Conservation (phyloP, 108 stramenopile genomes). For the Cyclotella distinguenda region DNA sequence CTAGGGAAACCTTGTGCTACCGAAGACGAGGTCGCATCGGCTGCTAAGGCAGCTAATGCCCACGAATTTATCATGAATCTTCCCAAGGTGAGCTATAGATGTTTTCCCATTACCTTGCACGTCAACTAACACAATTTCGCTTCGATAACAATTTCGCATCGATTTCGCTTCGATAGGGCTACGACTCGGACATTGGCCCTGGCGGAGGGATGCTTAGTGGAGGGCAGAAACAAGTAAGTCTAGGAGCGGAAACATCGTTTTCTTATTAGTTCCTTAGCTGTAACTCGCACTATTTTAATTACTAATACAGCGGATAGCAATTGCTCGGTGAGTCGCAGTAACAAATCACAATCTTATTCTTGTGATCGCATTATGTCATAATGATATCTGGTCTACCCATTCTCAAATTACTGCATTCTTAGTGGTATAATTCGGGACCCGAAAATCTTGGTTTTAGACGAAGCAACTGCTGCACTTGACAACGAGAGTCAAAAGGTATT, state of each 20-base stretch:
- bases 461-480: slow-evolving; percentile 53
- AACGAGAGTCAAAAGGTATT: slow-evolving; percentile 45
- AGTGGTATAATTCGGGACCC: slow-evolving; percentile 26
- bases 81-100: slow-evolving; percentile 28
- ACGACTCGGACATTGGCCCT: slow-evolving; percentile 56
- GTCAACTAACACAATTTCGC: no score
- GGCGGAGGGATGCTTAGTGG: slow-evolving; percentile 42
- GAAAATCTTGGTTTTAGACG: slow-evolving; percentile 24
- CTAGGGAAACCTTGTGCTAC: slow-evolving; percentile 46
- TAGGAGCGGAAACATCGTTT: background rate
- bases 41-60: slow-evolving; percentile 43
- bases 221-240: slow-evolving; percentile 33
- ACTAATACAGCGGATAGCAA: no score
- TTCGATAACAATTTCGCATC: no score
- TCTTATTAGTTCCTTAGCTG: background rate
- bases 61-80: slow-evolving; percentile 64
- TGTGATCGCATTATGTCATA: no score
- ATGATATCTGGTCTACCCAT: no score
- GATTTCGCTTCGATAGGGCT: slow-evolving; percentile 19
- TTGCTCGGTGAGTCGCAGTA: no score
- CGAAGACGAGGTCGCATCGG: slow-evolving; percentile 35
- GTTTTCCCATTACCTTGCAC: no score
- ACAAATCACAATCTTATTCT: no score
- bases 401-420: slow-evolving; percentile 18
- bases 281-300: background rate